phyloP scores from a whole-genome alignment of 768 basidiomycete species.

The Mycena belliarum region DNA sequence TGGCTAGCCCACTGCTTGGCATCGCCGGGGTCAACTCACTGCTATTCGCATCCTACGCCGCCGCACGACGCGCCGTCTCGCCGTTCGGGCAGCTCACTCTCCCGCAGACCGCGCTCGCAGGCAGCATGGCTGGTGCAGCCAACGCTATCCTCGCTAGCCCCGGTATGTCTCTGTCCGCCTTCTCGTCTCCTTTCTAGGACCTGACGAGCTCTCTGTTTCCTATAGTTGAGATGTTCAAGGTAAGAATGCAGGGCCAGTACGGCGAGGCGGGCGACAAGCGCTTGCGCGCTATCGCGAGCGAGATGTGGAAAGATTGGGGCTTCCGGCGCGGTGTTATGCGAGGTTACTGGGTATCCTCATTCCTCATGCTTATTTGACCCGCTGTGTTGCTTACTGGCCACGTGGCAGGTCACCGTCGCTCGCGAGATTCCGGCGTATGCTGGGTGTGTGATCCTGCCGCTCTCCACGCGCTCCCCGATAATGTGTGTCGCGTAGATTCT shows the following conservation, averaged over 20 bases:
- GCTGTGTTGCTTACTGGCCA: neutral
- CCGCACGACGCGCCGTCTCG: constrained; percentile 78
- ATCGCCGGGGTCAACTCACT: constrained; percentile 96
- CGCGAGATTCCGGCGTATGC: constrained; percentile 97
- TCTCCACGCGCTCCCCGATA: neutral
- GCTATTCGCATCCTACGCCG: constrained; percentile 89
- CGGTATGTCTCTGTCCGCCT: constrained; percentile 40
- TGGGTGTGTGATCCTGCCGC: constrained; percentile 49
- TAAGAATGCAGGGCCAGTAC: constrained; percentile 96
- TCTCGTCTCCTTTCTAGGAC: too few species aligned
- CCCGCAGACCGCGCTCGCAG: constrained; percentile 59
- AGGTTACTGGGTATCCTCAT: constrained; percentile 87
- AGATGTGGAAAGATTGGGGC: constrained; percentile 89
- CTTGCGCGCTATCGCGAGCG: constrained; percentile 66
- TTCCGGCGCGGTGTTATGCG: constrained; percentile 90
- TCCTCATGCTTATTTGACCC: neutral
- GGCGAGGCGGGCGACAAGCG: constrained; percentile 79
- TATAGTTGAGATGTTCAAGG: constrained; percentile 96
- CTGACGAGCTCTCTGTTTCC: too few species aligned
- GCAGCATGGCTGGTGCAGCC: constrained; percentile 76
- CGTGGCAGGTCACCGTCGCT: constrained; percentile 75
- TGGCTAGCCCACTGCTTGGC: constrained; percentile 88
- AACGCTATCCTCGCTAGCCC: constrained; percentile 93
- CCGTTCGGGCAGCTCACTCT: constrained; percentile 86
- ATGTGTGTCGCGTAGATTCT: constrained; percentile 72